Conservation (phyloP, 2,329 filamentous ascomycete species). For the Lachnellula hyalina region DNA sequence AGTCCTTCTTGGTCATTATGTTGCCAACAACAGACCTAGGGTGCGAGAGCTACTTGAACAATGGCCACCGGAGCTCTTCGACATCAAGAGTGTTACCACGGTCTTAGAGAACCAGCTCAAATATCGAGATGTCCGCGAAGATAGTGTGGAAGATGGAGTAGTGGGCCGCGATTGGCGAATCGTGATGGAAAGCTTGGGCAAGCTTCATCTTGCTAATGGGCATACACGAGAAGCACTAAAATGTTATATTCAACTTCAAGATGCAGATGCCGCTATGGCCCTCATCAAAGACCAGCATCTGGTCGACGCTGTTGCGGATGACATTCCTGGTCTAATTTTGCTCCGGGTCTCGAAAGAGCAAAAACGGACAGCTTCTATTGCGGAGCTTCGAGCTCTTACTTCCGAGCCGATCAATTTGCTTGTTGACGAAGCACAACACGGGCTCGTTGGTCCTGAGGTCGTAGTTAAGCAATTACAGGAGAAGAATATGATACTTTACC, state of each 20-base stretch:
- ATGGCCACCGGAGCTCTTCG: constrained; percentile 82
- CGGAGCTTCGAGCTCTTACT: constrained; percentile 73
- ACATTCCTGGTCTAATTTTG: constrained; percentile 83
- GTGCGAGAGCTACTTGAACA: constrained; percentile 75
- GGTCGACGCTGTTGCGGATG: constrained; percentile 82
- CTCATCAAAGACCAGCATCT: constrained; percentile 84
- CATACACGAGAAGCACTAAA: constrained; percentile 78
- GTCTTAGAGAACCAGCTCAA: constrained; percentile 79
- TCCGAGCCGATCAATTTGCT: constrained; percentile 80
- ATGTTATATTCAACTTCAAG: constrained; percentile 85
- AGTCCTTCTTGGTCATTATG: constrained; percentile 82
- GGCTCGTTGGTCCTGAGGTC: constrained; percentile 70
- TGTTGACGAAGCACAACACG: constrained; percentile 85
- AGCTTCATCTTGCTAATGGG: constrained; percentile 75
- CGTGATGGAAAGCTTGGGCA: constrained; percentile 80
- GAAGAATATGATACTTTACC: constrained; percentile 64
- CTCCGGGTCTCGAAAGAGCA: constrained; percentile 75
- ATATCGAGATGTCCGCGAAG: constrained; percentile 67
- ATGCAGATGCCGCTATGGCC: constrained; percentile 82
- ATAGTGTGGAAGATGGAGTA: constrained; percentile 68
- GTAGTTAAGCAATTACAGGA: constrained; percentile 74
- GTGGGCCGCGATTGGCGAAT: constrained; percentile 80
- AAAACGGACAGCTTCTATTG: constrained; percentile 56
- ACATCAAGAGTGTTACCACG: constrained; percentile 68
- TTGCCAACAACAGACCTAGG: constrained; percentile 67